Conservation (phyloP, 495 filamentous ascomycete species). For the Physcia stellaris region DNA sequence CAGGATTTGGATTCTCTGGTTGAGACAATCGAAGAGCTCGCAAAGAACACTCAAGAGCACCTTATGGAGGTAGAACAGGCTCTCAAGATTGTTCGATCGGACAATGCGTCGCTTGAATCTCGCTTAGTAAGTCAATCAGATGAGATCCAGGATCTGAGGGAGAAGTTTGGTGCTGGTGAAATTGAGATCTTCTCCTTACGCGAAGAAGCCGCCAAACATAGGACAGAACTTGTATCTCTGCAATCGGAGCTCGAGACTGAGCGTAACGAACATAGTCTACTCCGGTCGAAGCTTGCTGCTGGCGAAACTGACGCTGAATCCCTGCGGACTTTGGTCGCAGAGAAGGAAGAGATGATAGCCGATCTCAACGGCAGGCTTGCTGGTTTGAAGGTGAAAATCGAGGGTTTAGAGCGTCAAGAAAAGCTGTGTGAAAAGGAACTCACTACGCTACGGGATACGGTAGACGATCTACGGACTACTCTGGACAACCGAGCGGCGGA, state of each 20-base stretch:
- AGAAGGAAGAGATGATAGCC: constrained; percentile 51
- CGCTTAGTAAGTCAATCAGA: constrained; percentile 28
- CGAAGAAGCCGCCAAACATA: constrained; percentile 37
- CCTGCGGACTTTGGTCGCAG: constrained; percentile 52
- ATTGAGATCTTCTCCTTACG: constrained; percentile 24
- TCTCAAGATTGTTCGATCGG: constrained; percentile 14
- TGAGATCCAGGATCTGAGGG: constrained; percentile 27
- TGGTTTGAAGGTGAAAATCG: constrained; percentile 49
- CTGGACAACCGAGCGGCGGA: constrained; percentile 22
- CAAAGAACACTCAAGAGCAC: constrained; percentile 26
- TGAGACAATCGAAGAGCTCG: constrained; percentile 47
- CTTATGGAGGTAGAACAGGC: constrained; percentile 6
- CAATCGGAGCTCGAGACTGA: constrained; percentile 53
- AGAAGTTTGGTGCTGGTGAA: constrained; percentile 31
- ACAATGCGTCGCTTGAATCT: constrained; percentile 36
- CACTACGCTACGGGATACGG: too few species aligned
- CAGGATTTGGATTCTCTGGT: constrained; percentile 44
- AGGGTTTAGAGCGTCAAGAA: constrained; percentile 53
- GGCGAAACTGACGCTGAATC: constrained; percentile 71
- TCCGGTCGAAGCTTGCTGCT: constrained; percentile 56
- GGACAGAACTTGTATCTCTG: constrained; percentile 41
- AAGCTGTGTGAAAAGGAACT: too few species aligned
- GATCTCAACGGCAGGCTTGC: constrained; percentile 50
- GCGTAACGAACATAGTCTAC: constrained; percentile 45
- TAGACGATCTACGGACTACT: constrained; percentile 23